Conservation (phyloP, 2,329 filamentous ascomycete species). For the Teratosphaeria nubilosa region DNA sequence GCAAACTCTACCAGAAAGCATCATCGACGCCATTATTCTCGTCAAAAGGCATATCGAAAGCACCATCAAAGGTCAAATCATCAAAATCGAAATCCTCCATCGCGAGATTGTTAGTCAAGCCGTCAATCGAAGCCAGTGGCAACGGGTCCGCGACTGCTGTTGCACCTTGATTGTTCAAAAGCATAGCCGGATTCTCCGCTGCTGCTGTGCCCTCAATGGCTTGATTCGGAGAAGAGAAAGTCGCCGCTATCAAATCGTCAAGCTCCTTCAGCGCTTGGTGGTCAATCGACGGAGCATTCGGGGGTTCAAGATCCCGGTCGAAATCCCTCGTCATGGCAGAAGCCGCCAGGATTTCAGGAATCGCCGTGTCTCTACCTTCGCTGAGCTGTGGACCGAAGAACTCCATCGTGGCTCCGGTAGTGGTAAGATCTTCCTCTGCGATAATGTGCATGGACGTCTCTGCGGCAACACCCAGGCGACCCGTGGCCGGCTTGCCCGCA, state of each 20-base stretch:
- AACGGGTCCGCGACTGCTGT: background rate
- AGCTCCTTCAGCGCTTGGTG: constrained; percentile 12
- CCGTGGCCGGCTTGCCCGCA: background rate
- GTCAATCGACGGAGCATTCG: background rate
- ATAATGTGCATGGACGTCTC: constrained; percentile 1
- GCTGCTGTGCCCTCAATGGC: background rate
- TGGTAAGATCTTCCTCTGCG: constrained; percentile 4
- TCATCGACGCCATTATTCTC: constrained; percentile 6
- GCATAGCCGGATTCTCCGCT: background rate
- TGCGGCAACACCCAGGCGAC: background rate
- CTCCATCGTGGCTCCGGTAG: constrained; percentile 23
- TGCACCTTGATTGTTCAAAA: background rate
- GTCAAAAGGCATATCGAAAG: constrained; percentile 20
- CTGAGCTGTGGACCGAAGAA: constrained; percentile 17
- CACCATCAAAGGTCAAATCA: constrained; percentile 15
- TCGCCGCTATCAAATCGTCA: constrained; percentile 15
- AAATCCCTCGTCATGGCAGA: background rate
- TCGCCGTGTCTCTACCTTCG: constrained; percentile 9
- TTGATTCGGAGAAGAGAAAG: background rate
- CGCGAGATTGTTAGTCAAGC: background rate
- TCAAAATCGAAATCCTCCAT: constrained; percentile 13
- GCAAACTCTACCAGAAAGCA: background rate
- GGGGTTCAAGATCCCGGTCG: background rate
- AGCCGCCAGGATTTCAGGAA: constrained; percentile 8
- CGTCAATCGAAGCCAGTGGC: background rate